Evolutionary conservation across 2,329 filamentous ascomycete genomes (phyloP).

Genomic region (Trichoderma endophyticum): DNA sequence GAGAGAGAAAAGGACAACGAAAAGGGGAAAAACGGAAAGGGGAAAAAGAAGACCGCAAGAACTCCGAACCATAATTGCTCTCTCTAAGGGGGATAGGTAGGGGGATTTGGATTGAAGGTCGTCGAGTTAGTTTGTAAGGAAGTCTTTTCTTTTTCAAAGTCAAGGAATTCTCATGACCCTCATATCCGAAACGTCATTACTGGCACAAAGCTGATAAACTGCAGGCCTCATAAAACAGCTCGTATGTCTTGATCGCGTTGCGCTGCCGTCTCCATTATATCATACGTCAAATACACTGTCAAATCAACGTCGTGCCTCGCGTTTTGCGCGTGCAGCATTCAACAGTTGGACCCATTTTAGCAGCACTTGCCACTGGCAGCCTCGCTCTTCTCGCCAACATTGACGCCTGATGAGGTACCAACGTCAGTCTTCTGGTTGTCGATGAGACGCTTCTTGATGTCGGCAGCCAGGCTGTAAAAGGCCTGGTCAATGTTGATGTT

Average conservation of each 20-base stretch:
- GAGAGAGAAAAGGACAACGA: constrained; percentile 32
- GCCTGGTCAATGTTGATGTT: constrained; percentile 99
- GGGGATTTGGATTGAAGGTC: background rate
- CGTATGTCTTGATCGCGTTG: constrained; percentile 19
- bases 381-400: constrained; percentile 62
- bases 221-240: constrained; percentile 10
- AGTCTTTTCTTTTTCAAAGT: background rate
- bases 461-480: constrained; percentile 89
- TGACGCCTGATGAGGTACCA: constrained; percentile 57
- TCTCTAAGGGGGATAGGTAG: constrained; percentile 29
- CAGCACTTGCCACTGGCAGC: constrained; percentile 71
- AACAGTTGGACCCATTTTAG: constrained; percentile 41
- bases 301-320: constrained; percentile 3
- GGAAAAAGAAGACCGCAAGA: constrained; percentile 35
- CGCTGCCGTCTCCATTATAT: constrained; percentile 16
- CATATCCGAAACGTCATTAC: constrained; percentile 20
- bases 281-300: constrained; percentile 14
- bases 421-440: constrained; percentile 81
- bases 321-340: background rate
- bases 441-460: constrained; percentile 98
- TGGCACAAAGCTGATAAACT: background rate
- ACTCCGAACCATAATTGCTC: constrained; percentile 47
- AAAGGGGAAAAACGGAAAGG: constrained; percentile 32
- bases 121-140: constrained; percentile 15
- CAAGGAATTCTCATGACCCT: constrained; percentile 15